These are phyloP conservation scores for Fraxinus platypoda DNA, from an alignment of 305 asterid species.

Conservation along the genomic window DNA sequence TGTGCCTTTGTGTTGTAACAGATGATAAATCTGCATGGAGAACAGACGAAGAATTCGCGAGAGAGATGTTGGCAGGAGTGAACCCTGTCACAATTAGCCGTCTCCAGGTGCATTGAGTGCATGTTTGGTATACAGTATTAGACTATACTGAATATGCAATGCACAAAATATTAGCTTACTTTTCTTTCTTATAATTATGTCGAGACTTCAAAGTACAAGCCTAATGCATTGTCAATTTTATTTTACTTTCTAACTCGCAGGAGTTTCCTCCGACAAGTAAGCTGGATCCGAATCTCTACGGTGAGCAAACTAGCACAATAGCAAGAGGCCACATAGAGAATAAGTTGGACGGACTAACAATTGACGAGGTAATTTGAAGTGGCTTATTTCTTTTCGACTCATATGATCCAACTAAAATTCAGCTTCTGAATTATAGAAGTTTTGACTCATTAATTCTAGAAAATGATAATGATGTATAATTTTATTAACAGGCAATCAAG, in stretches of 20 bases:
- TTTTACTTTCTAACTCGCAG: slow-evolving; percentile 31
- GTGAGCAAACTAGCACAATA: slow-evolving; percentile 65
- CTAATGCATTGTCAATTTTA: not conserved
- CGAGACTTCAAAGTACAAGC: not conserved
- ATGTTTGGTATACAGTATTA: not conserved
- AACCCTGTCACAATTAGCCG: slow-evolving; percentile 64
- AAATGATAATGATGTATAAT: not conserved
- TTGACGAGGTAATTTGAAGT: slow-evolving; percentile 49
- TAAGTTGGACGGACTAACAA: slow-evolving; percentile 54
- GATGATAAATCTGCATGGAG: slow-evolving; percentile 81
- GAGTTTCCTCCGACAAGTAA: slow-evolving; percentile 86
- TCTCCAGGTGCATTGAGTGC: slow-evolving; percentile 50
- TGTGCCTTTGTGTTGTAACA: slow-evolving; percentile 24
- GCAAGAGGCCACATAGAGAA: slow-evolving; percentile 51
- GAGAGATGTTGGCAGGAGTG: slow-evolving; percentile 85
- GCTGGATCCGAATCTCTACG: slow-evolving; percentile 55
- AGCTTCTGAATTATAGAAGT: not conserved
- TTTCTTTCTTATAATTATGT: not conserved
- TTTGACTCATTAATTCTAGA: not conserved
- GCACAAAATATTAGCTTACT: not conserved
- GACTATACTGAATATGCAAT: not conserved
- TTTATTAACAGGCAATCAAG: slow-evolving; percentile 50
- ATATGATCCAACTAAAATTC: not conserved
- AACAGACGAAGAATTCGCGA: slow-evolving; percentile 81
- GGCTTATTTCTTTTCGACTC: not conserved